Conservation (phyloP, 306 rosid genomes). For the Clitoria ternatea region DNA sequence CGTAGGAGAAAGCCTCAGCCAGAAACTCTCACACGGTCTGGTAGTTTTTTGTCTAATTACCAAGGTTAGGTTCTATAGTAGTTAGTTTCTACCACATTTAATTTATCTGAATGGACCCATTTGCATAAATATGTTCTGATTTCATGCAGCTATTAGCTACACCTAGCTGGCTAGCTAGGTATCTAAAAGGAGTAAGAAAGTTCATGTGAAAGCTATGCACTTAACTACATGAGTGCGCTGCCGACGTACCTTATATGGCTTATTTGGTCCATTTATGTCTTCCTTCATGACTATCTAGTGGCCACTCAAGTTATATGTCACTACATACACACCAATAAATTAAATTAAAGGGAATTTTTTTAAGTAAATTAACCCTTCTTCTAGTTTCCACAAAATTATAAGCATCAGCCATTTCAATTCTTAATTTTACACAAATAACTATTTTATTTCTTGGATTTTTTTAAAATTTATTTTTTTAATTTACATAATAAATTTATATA, state of each 20-base stretch:
- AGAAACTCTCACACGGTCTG: constrained; percentile 38
- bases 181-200: constrained; percentile 21
- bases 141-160: constrained; percentile 24
- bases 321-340: not conserved
- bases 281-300: constrained; percentile 36
- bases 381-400: no score
- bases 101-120: constrained; percentile 31
- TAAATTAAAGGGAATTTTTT: no score
- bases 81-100: constrained; percentile 13
- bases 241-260: constrained; percentile 17
- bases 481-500: no score
- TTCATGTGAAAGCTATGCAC: constrained; percentile 17
- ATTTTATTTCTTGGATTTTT: no score
- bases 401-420: not conserved
- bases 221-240: constrained; percentile 22
- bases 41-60: constrained; percentile 43
- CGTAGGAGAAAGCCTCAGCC: constrained; percentile 72
- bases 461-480: no score
- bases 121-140: constrained; percentile 17
- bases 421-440: not conserved
- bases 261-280: constrained; percentile 32
- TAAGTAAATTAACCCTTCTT: no score
- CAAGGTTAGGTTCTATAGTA: constrained; percentile 41
- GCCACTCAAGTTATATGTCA: constrained; percentile 24
- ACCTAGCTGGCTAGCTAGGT: constrained; percentile 22